Evolutionary conservation across 2,329 filamentous ascomycete genomes (phyloP).

Genomic region (Aspergillus japonicus): DNA sequence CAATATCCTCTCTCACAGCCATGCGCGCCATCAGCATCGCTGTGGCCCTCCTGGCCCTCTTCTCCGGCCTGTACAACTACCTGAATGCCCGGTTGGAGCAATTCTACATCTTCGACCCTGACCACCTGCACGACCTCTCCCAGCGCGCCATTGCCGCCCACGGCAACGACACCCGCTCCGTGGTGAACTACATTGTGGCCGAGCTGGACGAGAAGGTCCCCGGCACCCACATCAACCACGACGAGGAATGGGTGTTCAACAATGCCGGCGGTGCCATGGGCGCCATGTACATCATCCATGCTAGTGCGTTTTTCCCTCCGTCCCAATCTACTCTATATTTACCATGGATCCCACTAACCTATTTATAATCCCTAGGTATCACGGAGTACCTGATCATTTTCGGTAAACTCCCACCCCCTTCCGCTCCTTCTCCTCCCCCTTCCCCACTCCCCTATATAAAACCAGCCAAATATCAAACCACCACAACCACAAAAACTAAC

Average conservation of each 20-base stretch:
- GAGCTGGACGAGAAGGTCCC: slow-evolving; percentile 59
- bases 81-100: slow-evolving; percentile 40
- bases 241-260: slow-evolving; percentile 88
- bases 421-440: background rate
- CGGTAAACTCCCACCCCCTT: slow-evolving; percentile 43
- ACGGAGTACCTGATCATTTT: slow-evolving; percentile 92
- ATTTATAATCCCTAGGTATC: slow-evolving; percentile 44
- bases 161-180: slow-evolving; percentile 70
- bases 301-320: slow-evolving; percentile 55
- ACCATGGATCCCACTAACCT: background rate
- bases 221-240: slow-evolving; percentile 59
- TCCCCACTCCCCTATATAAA: background rate
- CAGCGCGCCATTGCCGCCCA: slow-evolving; percentile 64
- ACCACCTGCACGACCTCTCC: slow-evolving; percentile 67
- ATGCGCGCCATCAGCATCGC: slow-evolving; percentile 33
- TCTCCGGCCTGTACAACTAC: slow-evolving; percentile 38
- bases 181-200: slow-evolving; percentile 68
- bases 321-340: background rate
- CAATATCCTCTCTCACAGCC: slow-evolving; percentile 1
- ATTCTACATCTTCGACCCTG: slow-evolving; percentile 73
- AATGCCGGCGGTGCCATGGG: slow-evolving; percentile 91
- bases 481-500: background rate
- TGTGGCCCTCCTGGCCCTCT: slow-evolving; percentile 35
- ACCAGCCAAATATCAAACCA: background rate
- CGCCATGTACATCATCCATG: slow-evolving; percentile 85